phyloP scores from a whole-genome alignment of 2,329 filamentous ascomycete species.

The Exophiala lecanii-corni region DNA sequence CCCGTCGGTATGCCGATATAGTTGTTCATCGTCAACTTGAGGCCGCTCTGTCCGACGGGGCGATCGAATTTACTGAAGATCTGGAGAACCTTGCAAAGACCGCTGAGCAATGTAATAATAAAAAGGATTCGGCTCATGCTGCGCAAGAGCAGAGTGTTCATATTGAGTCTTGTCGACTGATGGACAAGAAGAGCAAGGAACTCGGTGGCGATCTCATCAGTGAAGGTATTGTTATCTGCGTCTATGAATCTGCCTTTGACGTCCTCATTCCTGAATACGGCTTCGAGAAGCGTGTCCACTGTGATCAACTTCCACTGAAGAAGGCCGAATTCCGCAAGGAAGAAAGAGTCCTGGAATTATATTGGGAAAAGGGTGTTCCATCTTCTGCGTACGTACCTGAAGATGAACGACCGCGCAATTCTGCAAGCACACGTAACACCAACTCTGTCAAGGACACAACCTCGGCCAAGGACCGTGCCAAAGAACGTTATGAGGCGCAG shows the following conservation, averaged over 20 bases:
- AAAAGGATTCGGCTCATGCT: conserved; percentile 96
- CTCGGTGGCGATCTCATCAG: conserved; percentile 86
- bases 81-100: conserved; percentile 85
- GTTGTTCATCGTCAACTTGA: conserved; percentile 94
- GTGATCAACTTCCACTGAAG: conserved; percentile 91
- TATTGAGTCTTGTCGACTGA: conserved; percentile 91
- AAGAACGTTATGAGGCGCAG: conserved; percentile 84
- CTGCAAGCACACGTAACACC: conserved; percentile 65
- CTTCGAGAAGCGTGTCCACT: conserved; percentile 98
- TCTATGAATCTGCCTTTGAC: conserved; percentile 98
- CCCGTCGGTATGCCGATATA: conserved; percentile 89
- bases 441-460: conserved; percentile 77
- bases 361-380: conserved; percentile 99
- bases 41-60: conserved; percentile 72
- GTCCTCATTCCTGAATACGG: conserved; percentile 97
- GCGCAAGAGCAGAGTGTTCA: conserved; percentile 98
- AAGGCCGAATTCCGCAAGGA: conserved; percentile 99
- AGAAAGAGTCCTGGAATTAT: conserved; percentile 87
- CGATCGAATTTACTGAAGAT: conserved; percentile 83
- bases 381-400: conserved; percentile 95
- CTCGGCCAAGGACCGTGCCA: conserved; percentile 72
- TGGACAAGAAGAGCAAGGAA: conserved; percentile 87
- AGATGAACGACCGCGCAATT: conserved; percentile 87
- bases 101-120: conserved; percentile 93
- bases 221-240: conserved; percentile 92